A percentile compares a stretch with the other conserved stretches of the same genome.
phyloP scores from a whole-genome alignment of 2,329 filamentous ascomycete species.

The Trichoderma endophyticum region DNA sequence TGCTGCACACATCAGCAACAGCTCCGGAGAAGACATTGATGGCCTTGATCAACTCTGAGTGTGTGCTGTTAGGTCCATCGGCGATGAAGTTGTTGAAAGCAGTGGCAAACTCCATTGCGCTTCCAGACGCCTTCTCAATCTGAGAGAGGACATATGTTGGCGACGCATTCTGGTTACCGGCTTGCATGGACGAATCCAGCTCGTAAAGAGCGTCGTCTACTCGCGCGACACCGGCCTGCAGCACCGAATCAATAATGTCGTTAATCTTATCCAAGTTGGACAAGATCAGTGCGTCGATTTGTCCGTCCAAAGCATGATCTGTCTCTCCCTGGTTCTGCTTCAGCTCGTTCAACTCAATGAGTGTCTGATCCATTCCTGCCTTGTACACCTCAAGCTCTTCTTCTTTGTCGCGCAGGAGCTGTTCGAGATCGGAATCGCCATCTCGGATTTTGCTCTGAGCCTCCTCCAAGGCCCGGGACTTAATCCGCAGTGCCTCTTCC shows the following conservation, averaged over 20 bases:
- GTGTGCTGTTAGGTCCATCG: conserved; percentile 85
- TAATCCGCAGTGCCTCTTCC: conserved; percentile 85
- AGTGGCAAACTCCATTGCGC: conserved; percentile 94
- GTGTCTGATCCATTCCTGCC: conserved; percentile 92
- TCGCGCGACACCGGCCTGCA: conserved; percentile 87
- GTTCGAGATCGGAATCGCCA: conserved; percentile 80
- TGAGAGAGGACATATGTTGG: conserved; percentile 93
- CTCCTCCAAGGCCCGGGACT: conserved; percentile 83
- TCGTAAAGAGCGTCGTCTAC: conserved; percentile 97
- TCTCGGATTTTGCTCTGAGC: conserved; percentile 73
- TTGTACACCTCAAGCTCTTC: conserved; percentile 98
- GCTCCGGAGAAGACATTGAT: conserved; percentile 88
- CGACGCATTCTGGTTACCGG: conserved; percentile 96
- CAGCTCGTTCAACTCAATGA: conserved; percentile 88
- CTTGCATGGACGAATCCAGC: conserved; percentile 95
- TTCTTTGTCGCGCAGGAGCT: conserved; percentile 86
- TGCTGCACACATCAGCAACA: conserved; percentile 89
- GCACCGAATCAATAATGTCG: conserved; percentile 93
- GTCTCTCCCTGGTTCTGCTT: conserved; percentile 71
- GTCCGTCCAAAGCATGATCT: conserved; percentile 79
- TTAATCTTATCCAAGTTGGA: conserved; percentile 90
- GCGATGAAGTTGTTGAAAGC: conserved; percentile 99
- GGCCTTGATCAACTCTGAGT: conserved; percentile 88
- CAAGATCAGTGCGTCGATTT: conserved; percentile 85
- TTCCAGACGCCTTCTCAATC: conserved; percentile 93